Evolutionary conservation across 108 stramenopile genomes (phyloP), one percentile per base, ranked within the genome.

Genomic region (Licmophora abbreviata): DNA sequence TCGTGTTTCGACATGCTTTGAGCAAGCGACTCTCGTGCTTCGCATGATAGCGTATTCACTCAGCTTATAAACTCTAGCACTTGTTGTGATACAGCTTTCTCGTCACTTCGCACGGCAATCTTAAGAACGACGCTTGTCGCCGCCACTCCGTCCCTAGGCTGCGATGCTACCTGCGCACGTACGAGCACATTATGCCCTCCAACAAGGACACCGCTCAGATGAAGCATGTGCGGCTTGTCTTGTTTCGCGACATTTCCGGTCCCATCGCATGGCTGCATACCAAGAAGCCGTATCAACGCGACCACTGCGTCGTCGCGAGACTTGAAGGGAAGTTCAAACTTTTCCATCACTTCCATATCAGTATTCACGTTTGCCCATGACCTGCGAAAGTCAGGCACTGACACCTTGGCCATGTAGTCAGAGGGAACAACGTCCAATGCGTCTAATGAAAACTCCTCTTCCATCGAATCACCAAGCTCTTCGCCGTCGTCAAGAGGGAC

Each of bases 381-480:
- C 23, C 59, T 40, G 9, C 88, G 64, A 56, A 94, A 94, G 54
- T 89, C 85, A 4, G 67, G 74, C 30, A 89, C 63, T 4, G 59
- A 29, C 8, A 77, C 74, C 60, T 83, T 88, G 12, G 84, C 88
- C 73, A 95, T 80, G 44, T 87, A 93, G 64, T 95, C 91, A 22
- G 74, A 64, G 3, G 81, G 71, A 25, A 61, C 29, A 50, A 95
- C 35, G 32, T 85, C 81, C 42, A 93, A 59, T 42, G 75, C 69
- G 62, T 93, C 93, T 12, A 91, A 64, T 3, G 85, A 76, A 57
- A 85, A 93, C 47, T 92, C 93, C 56, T 95, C 93, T 4, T 85
- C 76, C 5, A 71, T 63, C 18, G 78, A 79, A 27, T 83, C 86
- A 0, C 51, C 66, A 2, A 73, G 68, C 8, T 71, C 83, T 44